A percentile compares a stretch with the other conserved stretches of the same genome.
These are phyloP conservation scores for Termitomyces heimii DNA, from an alignment of 768 basidiomycete species.

Conservation along the genomic window DNA sequence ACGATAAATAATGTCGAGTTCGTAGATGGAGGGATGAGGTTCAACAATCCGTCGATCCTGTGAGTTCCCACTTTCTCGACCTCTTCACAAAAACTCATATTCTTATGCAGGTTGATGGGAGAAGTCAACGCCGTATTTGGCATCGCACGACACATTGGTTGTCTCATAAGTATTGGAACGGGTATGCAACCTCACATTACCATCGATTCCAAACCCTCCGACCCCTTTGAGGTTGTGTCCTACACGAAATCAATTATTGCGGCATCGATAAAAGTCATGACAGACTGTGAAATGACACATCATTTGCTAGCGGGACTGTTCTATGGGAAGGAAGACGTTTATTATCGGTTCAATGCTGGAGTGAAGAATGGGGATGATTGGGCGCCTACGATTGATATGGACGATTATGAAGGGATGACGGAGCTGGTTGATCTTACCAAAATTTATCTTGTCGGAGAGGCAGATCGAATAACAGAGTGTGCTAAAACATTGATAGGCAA, in stretches of 20 bases:
- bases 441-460: conserved; percentile 3
- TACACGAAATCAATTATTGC: conserved; percentile 1
- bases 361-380: conserved; percentile 6
- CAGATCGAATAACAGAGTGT: conserved; percentile 2
- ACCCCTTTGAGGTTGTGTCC: background rate
- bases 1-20: conserved; percentile 21
- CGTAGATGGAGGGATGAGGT: conserved; percentile 25
- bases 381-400: conserved; percentile 7
- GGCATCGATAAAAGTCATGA: conserved; percentile 4
- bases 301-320: conserved; percentile 4
- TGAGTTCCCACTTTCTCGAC: conserved; percentile 3
- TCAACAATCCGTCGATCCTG: conserved; percentile 26
- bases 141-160: conserved; percentile 6
- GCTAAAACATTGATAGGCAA: conserved; percentile 1
- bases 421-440: conserved; percentile 6
- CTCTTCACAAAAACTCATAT: background rate
- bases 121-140: conserved; percentile 17
- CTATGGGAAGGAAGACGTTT: conserved; percentile 4
- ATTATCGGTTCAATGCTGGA: conserved; percentile 11
- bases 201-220: background rate
- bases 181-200: conserved; percentile 8
- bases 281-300: conserved; percentile 9
- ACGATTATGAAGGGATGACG: conserved; percentile 6
- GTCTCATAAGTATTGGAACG: conserved; percentile 9
- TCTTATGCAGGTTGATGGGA: conserved; percentile 17